A percentile compares a stretch with the other conserved stretches of the same genome.
Conservation (phyloP, 495 filamentous ascomycete species). For the Hypoxylon trugodes region DNA sequence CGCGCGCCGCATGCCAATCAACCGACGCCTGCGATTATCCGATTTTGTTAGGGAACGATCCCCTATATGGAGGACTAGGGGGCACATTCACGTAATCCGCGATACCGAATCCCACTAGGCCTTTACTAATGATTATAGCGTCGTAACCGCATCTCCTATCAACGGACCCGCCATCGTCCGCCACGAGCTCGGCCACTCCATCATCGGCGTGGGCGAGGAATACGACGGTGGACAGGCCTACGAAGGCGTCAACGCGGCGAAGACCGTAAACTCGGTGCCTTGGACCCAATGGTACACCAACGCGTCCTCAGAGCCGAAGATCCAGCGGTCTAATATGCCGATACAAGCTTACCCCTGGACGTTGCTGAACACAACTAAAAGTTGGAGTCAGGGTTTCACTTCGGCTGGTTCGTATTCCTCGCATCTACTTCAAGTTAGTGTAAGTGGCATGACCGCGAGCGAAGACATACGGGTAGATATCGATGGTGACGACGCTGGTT, state of each 20-base stretch:
- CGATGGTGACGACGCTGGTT: slow-evolving; percentile 35
- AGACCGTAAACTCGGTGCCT: slow-evolving; percentile 19
- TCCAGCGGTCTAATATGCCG: slow-evolving; percentile 40
- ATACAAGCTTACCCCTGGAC: slow-evolving; percentile 43
- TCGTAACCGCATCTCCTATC: slow-evolving; percentile 34
- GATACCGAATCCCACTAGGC: not conserved
- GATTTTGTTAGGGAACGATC: slow-evolving; percentile 40
- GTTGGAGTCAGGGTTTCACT: slow-evolving; percentile 32
- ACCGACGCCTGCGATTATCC: slow-evolving; percentile 41
- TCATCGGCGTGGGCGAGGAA: slow-evolving; percentile 40
- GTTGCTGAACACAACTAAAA: slow-evolving; percentile 34
- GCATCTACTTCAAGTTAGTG: slow-evolving; percentile 35
- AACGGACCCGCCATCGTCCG: slow-evolving; percentile 39
- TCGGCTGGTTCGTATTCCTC: slow-evolving; percentile 35
- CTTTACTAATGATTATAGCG: slow-evolving; percentile 20
- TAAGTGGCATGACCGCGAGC: slow-evolving; percentile 37
- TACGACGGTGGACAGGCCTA: slow-evolving; percentile 36
- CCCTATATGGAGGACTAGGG: slow-evolving; percentile 37
- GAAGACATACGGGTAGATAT: slow-evolving; percentile 36
- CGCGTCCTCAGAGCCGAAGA: slow-evolving; percentile 21
- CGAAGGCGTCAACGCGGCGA: slow-evolving; percentile 35
- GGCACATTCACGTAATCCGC: slow-evolving; percentile 35
- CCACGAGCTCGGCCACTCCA: slow-evolving; percentile 41
- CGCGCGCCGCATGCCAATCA: slow-evolving; percentile 37
- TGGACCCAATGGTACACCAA: slow-evolving; percentile 40